Evolutionary conservation across 352 stramenopile genomes (phyloP), one percentile per base, ranked within the genome.

Genomic region (Pythium monospermum): DNA sequence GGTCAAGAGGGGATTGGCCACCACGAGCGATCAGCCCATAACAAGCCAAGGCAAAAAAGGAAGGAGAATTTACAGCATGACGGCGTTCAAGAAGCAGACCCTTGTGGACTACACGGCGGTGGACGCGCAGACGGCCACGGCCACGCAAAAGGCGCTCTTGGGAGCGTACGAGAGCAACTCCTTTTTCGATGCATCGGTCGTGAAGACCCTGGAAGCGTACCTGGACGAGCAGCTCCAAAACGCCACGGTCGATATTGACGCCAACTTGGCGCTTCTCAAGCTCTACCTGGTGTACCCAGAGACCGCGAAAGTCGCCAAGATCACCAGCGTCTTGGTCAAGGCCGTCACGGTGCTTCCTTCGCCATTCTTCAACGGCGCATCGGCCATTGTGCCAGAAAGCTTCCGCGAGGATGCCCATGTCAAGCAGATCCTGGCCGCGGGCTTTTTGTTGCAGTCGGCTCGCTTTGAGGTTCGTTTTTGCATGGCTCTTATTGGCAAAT

Each of bases 261-360:
- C 83, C 48, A 69, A 85, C 58, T 61, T 94, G 53, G 77, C 76
- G 57, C 72, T 94, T 53, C 68, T 94, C 50, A 90, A 89, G 68
- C 68, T 94, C 43, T 94, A 90, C 68, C 59, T 84, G 39, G 56
- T 94, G 23, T 89, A 89, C 66, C 79, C 81, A 26, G 59, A 53
- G 36, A 64, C 68, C 38, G 41, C 59, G 10, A 80, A 87, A n/a
- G 70, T 69, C 31, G 66, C 73, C 46, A 73, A 84, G 25, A 77
- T 87, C 33, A 64, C 69, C 37, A 82, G 73, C 48, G 69, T 91
- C 40, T 64, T 93, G 26, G 55, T 82, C 45, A 93, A 93, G 71
- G 74, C 69, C 25, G 47, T 93, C 37, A 83, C 72, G 68, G 44
- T 66, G 19, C 57, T 83, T 15, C 83, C 81, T 28, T 91, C 79